A percentile compares a stretch with the other conserved stretches of the same genome.
Evolutionary conservation across 2,329 filamentous ascomycete genomes (phyloP).

Genomic region (Neonectria faginata): DNA sequence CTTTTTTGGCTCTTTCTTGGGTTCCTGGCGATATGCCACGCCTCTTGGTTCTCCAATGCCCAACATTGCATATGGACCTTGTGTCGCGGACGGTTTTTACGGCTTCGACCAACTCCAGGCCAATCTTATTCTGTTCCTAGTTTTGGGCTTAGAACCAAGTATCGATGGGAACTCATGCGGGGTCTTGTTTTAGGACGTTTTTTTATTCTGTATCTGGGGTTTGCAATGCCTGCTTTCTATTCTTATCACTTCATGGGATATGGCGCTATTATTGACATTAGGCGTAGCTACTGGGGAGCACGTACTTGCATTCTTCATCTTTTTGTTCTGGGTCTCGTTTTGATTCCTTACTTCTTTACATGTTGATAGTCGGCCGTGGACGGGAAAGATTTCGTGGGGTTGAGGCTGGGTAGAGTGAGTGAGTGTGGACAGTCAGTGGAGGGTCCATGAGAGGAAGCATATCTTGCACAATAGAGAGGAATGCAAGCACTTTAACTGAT

Average conservation of each 20-base stretch:
- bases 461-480: slow-evolving; percentile 39
- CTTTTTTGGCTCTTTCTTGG: slow-evolving; percentile 37
- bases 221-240: slow-evolving; percentile 33
- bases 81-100: slow-evolving; percentile 10
- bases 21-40: slow-evolving; percentile 22
- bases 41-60: slow-evolving; percentile 24
- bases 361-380: slow-evolving; percentile 30
- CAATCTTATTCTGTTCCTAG: slow-evolving; percentile 5
- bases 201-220: slow-evolving; percentile 32
- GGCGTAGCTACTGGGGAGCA: slow-evolving; percentile 29
- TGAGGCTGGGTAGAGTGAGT: slow-evolving; percentile 36
- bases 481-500: slow-evolving; percentile 45
- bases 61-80: slow-evolving; percentile 21
- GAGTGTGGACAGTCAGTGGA: slow-evolving; percentile 9
- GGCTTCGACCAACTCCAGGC: slow-evolving; percentile 5
- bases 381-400: slow-evolving; percentile 34
- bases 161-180: slow-evolving; percentile 26
- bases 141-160: slow-evolving; percentile 15
- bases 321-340: slow-evolving; percentile 25
- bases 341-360: slow-evolving; percentile 13
- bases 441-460: slow-evolving; percentile 17
- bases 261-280: slow-evolving; percentile 46
- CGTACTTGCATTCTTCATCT: slow-evolving; percentile 28
- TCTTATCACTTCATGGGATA: slow-evolving; percentile 41
- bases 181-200: slow-evolving; percentile 11